Conservation (phyloP, 2,329 filamentous ascomycete genomes). For the Penicillium thymicola region DNA sequence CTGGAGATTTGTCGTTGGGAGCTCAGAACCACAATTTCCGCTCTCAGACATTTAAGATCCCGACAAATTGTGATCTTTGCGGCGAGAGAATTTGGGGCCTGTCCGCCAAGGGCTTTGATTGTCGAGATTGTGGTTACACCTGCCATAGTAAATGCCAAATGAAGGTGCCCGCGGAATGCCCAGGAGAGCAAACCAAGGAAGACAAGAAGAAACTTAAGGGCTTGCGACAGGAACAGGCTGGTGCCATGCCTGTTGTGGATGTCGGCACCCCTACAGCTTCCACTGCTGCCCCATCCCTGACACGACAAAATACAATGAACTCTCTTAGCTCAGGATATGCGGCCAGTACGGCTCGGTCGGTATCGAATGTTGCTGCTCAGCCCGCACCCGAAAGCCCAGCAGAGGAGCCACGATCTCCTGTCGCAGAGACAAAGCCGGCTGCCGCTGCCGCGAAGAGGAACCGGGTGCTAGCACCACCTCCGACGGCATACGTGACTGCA, state of each 20-base stretch:
- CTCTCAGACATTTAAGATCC: slow-evolving; percentile 98
- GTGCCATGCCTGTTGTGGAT: slow-evolving; percentile 47
- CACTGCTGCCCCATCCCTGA: slow-evolving; percentile 65
- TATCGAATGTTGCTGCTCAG: slow-evolving; percentile 58
- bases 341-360: slow-evolving; percentile 71
- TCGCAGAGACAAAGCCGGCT: slow-evolving; percentile 31
- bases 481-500: slow-evolving; percentile 71
- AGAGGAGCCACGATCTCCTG: slow-evolving; percentile 39
- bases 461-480: slow-evolving; percentile 83
- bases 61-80: slow-evolving; percentile 95
- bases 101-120: slow-evolving; percentile 94
- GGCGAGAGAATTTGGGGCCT: slow-evolving; percentile 96
- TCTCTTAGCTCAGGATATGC: slow-evolving; percentile 87
- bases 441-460: slow-evolving; percentile 51
- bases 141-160: slow-evolving; percentile 99
- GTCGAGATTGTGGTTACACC: slow-evolving; percentile 92
- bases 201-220: slow-evolving; percentile 91
- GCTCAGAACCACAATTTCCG: slow-evolving; percentile 98
- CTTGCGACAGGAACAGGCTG: slow-evolving; percentile 76
- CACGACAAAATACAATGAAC: slow-evolving; percentile 81
- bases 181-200: slow-evolving; percentile 89
- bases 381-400: slow-evolving; percentile 52
- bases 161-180: slow-evolving; percentile 95
- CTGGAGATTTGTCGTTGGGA: slow-evolving; percentile 88
- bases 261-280: slow-evolving; percentile 33